Percentiles rank a stretch among this genome's conserved stretches.
These are phyloP conservation scores for Ormosia semicastrata DNA, from an alignment of 306 rosid genomes.

Conservation along the genomic window DNA sequence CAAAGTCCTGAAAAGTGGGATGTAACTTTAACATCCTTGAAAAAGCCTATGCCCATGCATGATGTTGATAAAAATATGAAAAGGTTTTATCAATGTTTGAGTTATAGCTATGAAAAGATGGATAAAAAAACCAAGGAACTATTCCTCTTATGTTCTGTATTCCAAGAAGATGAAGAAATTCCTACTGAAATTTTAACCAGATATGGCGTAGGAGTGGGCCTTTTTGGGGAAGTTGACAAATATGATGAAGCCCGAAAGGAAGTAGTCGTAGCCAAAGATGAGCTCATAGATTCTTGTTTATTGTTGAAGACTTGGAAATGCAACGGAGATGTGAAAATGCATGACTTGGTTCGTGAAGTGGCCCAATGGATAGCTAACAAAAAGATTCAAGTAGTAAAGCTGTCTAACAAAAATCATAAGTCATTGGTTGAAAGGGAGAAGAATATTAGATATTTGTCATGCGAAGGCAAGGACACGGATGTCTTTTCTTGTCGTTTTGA, in stretches of 20 bases:
- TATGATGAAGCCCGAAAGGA: background rate
- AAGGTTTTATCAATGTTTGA: background rate
- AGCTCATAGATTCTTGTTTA: background rate
- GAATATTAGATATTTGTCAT: background rate
- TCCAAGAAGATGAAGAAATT: slow-evolving; percentile 21
- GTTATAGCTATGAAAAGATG: background rate
- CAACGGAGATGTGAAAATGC: background rate
- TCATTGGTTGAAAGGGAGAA: background rate
- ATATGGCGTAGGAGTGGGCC: background rate
- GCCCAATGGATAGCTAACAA: background rate
- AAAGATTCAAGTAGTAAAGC: background rate
- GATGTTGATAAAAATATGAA: background rate
- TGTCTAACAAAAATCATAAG: background rate
- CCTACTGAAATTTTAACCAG: background rate
- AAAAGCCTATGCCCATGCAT: too few species aligned
- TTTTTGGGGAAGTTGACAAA: background rate
- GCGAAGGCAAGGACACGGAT: background rate
- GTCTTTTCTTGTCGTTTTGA: background rate
- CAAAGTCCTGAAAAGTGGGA: background rate
- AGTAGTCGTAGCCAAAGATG: background rate
- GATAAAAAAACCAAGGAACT: background rate
- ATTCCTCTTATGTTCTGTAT: background rate
- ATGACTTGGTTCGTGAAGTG: background rate
- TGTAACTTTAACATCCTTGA: background rate
- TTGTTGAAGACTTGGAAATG: fast-evolving